Evolutionary conservation across 2,329 filamentous ascomycete genomes (phyloP), one percentile per base, ranked within the genome.

Genomic region (Boeremia exigua): DNA sequence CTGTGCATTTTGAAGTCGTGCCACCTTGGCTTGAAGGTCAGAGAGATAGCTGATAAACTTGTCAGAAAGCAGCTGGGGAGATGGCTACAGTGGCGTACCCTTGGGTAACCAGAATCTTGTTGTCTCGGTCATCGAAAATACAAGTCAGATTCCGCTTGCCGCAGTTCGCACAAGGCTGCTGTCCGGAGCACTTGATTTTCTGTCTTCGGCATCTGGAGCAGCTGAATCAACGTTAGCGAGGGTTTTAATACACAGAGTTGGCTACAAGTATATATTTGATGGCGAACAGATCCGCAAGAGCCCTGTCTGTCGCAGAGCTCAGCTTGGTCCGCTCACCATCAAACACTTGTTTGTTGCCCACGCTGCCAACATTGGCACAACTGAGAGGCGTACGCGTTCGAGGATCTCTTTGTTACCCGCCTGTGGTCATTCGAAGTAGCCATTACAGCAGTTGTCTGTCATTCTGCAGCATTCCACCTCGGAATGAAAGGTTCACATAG

Each of bases 141-240:
- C 69, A 71, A 15, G 54, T 60, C 23, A 71, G 25, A 27, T 59
- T 70, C 27, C 68, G 66, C 47, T 64, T 69, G 37, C 57, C 62
- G 48, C 69, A 72, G 32, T 65, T 70, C 6, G 61, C 60, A 47
- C 69, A 72, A 11, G 69, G 69, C 29, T 70, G 68, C 45, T 70
- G 66, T 12, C 69, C 69, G 0, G 69, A 72, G 43, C 69, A 72
- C 53, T 72, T 72, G 50, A 71, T 72, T 48, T 72, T 72, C 37
- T 71, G 69, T 43, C 66, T 53, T 36, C 68, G 61, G 44, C 69
- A 72, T 59, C 69, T 62, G 28, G 65, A 65, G 54, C 69, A 71
- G 25, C 68, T 65, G 14, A 60, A 14, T 17, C 28, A 29, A 5
- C 28, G 17, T 55, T 38, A 50, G 23, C 33, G n/a, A 17, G 12